A percentile compares a stretch with the other conserved stretches of the same genome.
Conservation (phyloP, 192 early-diverging fungal species). For the Gaertneriomyces semiglobifer region DNA sequence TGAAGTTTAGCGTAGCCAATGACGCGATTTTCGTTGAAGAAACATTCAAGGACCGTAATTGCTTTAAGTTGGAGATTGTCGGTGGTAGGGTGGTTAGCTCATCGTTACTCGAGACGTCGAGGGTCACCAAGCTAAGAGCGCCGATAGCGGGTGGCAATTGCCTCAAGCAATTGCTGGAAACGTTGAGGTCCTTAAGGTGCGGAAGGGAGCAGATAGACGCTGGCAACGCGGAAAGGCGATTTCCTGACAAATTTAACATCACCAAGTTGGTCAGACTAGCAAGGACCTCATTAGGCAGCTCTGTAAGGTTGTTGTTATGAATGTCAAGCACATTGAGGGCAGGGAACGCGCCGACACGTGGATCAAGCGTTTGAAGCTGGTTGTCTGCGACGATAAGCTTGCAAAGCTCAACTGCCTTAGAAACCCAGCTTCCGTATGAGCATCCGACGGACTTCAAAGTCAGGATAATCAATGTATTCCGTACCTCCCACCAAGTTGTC, state of each 20-base stretch:
- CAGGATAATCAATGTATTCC: neutral
- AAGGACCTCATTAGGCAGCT: constrained; percentile 31
- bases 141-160: constrained; percentile 8
- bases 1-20: too few species aligned
- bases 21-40: too few species aligned
- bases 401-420: constrained; percentile 37
- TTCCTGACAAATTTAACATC: constrained; percentile 38
- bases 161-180: constrained; percentile 26
- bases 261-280: constrained; percentile 16
- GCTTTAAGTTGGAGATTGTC: neutral
- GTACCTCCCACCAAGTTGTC: constrained; percentile 38
- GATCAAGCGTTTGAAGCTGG: constrained; percentile 31
- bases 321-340: constrained; percentile 44
- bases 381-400: constrained; percentile 44
- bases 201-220: constrained; percentile 17
- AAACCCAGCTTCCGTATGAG: neutral
- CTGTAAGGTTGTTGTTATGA: constrained; percentile 39
- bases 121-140: constrained; percentile 26
- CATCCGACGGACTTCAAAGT: neutral
- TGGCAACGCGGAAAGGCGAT: constrained; percentile 28
- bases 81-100: constrained; percentile 17
- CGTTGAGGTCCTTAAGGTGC: constrained; percentile 22
- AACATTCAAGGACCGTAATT: constrained; percentile 14
- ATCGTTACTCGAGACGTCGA: constrained; percentile 37
- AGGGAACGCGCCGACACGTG: constrained; percentile 28